Conservation (phyloP, 2,329 filamentous ascomycete genomes). For the Stagonosporopsis vannaccii region DNA sequence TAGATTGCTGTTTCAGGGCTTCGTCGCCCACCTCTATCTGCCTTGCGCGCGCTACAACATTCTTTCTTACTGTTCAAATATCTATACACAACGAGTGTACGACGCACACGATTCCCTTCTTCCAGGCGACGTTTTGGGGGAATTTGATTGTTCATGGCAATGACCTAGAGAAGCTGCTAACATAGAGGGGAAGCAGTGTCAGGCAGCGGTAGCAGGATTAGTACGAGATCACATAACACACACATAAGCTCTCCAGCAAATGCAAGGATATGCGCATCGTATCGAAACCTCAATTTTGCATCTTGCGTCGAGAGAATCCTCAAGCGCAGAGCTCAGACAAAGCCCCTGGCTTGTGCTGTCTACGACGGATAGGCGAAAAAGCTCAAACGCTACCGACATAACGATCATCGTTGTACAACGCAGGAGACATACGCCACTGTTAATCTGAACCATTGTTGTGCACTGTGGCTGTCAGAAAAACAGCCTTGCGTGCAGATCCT, state of each 20-base stretch:
- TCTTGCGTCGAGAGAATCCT: too few relatives aligned
- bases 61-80: slow-evolving; percentile 19
- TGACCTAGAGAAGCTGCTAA: background rate
- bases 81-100: slow-evolving; percentile 33
- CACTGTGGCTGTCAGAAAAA: slow-evolving; percentile 3
- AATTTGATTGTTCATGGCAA: background rate
- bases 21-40: slow-evolving; percentile 17
- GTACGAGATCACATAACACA: background rate
- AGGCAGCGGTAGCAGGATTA: background rate
- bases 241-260: background rate
- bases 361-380: background rate
- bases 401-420: slow-evolving; percentile 6
- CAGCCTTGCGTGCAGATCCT: slow-evolving; percentile 13
- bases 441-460: slow-evolving; percentile 1
- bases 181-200: background rate
- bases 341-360: background rate
- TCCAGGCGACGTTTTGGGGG: background rate
- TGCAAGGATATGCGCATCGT: background rate
- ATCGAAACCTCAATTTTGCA: background rate
- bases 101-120: slow-evolving; percentile 36
- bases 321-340: background rate
- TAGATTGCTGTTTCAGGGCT: slow-evolving; percentile 21
- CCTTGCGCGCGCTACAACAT: background rate
- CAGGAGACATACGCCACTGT: background rate
- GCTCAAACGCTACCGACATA: slow-evolving; percentile 7